phyloP scores from a whole-genome alignment of 1,139 yeast genomes.

The Taphrina betulina region DNA sequence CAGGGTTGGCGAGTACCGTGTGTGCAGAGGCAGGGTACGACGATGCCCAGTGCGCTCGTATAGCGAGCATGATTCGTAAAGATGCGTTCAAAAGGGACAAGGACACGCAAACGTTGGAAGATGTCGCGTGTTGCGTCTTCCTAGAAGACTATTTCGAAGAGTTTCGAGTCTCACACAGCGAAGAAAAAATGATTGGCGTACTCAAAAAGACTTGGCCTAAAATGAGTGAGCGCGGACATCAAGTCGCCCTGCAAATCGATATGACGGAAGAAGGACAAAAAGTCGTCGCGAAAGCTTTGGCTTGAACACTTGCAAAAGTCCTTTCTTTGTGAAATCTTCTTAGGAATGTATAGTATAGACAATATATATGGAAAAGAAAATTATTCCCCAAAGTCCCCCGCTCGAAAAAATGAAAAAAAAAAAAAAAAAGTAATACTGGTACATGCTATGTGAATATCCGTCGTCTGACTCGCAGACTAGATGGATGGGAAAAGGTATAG shows the following conservation, averaged over 20 bases:
- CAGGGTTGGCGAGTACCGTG: not conserved
- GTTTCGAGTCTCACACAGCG: constrained; percentile 7
- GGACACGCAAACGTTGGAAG: constrained; percentile 20
- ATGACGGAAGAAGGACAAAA: constrained; percentile 3
- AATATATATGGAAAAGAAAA: too few relatives aligned
- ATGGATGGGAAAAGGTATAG: too few relatives aligned
- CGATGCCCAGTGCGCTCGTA: constrained; percentile 1
- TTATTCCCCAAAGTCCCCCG: not conserved
- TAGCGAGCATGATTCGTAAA: constrained; percentile 12
- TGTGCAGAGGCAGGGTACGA: constrained; percentile 2
- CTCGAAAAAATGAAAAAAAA: not conserved
- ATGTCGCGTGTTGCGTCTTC: constrained; percentile 27
- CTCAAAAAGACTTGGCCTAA: constrained; percentile 27
- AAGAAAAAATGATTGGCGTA: constrained; percentile 11
- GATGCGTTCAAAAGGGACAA: constrained; percentile 13
- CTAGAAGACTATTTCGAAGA: constrained; percentile 12
- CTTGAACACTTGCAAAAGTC: not conserved
- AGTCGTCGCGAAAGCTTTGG: constrained; percentile 10
- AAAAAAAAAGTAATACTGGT: not conserved
- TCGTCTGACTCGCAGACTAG: too few relatives aligned
- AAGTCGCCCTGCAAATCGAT: constrained; percentile 10
- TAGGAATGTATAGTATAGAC: too few relatives aligned
- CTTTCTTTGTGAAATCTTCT: too few relatives aligned
- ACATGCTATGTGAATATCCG: too few relatives aligned
- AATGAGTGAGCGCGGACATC: constrained; percentile 20